Evolutionary conservation across 768 basidiomycete genomes (phyloP).

Genomic region (Pleurotus sapidus): DNA sequence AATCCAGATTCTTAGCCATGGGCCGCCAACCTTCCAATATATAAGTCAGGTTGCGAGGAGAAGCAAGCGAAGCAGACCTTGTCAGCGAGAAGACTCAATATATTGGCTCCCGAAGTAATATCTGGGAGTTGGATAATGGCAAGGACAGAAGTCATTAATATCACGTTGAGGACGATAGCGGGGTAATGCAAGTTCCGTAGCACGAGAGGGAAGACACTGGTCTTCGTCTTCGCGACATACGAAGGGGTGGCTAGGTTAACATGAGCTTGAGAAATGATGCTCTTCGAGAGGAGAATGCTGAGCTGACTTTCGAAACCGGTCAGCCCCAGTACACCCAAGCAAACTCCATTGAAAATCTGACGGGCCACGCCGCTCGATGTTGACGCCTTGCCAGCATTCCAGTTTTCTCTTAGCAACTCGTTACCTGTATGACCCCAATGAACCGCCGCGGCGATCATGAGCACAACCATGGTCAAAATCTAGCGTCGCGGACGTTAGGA

Average conservation of each 20-base stretch:
- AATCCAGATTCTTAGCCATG: conserved; percentile 60
- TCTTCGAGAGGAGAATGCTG: not conserved
- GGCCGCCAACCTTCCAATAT: conserved; percentile 45
- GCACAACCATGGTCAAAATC: conserved; percentile 53
- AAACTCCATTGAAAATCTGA: conserved; percentile 64
- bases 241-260: conserved; percentile 49
- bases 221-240: conserved; percentile 60
- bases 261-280: no score
- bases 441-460: conserved; percentile 47
- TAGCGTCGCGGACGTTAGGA: conserved; percentile 19
- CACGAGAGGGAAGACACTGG: conserved; percentile 52
- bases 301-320: conserved; percentile 67
- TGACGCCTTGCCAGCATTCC: conserved; percentile 36
- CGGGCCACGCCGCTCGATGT: conserved; percentile 29
- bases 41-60: not conserved
- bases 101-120: conserved; percentile 51
- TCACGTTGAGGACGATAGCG: conserved; percentile 51
- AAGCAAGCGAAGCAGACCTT: conserved; percentile 28
- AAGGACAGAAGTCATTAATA: conserved; percentile 57
- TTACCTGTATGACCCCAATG: conserved; percentile 53
- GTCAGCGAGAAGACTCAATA: conserved; percentile 63
- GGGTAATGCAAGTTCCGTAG: conserved; percentile 65
- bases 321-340: conserved; percentile 68
- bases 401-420: conserved; percentile 49
- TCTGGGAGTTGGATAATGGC: conserved; percentile 53